These are phyloP conservation scores for Tritrichomonas musculus DNA, from an alignment of 208 protist genomes.

Conservation along the genomic window DNA sequence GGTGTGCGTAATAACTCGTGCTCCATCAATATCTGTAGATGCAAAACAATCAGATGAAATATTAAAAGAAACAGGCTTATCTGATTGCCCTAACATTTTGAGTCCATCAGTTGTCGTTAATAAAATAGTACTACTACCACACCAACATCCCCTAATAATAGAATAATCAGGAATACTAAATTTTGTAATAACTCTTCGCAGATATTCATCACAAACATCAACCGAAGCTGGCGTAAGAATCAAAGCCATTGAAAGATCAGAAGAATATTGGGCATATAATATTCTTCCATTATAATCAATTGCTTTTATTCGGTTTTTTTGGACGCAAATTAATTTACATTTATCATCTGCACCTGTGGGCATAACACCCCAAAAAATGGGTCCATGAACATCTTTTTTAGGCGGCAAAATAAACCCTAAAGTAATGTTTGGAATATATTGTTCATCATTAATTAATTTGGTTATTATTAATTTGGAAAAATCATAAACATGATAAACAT, in stretches of 20 bases:
- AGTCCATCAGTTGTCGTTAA: background rate
- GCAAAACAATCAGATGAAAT: too few relatives aligned
- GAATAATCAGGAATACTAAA: background rate
- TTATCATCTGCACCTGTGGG: too few relatives aligned
- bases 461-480: background rate
- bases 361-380: background rate
- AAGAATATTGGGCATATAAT: too few relatives aligned
- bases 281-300: too few relatives aligned
- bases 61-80: too few relatives aligned
- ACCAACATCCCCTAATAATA: background rate
- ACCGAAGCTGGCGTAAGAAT: background rate
- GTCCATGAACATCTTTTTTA: background rate
- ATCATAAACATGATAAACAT: background rate
- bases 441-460: background rate
- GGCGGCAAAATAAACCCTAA: background rate
- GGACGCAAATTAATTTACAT: too few relatives aligned
- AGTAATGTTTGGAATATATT: background rate
- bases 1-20: background rate
- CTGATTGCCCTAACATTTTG: background rate
- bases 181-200: background rate
- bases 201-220: background rate
- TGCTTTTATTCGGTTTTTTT: too few relatives aligned
- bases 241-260: too few relatives aligned
- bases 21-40: background rate
- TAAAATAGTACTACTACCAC: background rate